Evolutionary conservation across 352 stramenopile genomes (phyloP), one percentile per base, ranked within the genome.

Genomic region (Phytophthora uliginosa): DNA sequence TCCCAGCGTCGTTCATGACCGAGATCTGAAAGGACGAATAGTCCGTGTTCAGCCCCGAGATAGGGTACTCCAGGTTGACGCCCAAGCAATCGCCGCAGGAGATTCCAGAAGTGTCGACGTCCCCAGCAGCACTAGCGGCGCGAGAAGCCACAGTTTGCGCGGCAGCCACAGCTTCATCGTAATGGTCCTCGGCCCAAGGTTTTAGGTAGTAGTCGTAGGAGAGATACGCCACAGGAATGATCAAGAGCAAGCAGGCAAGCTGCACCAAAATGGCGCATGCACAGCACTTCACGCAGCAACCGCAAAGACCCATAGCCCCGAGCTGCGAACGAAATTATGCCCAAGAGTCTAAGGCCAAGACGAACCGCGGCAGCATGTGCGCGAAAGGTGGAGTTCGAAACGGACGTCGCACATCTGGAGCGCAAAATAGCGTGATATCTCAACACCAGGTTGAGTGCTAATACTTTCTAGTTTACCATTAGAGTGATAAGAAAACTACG

Each of bases 141-240:
- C n/a, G 56, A 57, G 57, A 71, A 65, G 57, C 63, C 13, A 67
- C 51, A 0, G 40, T 38, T 20, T 68, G 48, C 26, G 50, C 69
- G 38, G 56, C 63, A 0, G 58, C 58, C 20, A 67, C 66, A 47
- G 71, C 60, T 71, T 72, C 69, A 47, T 72, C 69, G 36, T 76
- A 76, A 45, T 76, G 82, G n/a, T 83, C 76, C 40, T 73, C 53
- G 18, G 76, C 83, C 83, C 83, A 90, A 20, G 71, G 58, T 24
- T 86, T 86, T 34, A 88, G 62, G 28, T 81, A 85, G 55, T 77
- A 77, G 48, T 86, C 76, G 53, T 82, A 88, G 6, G 57, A 70
- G 26, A 90, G 40, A 60, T 85, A 88, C 12, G 69, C 70, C 7
- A 63, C 59, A 2, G 68, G 69, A 17, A 90, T 72, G 58, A 86